These are phyloP conservation scores for Mycena polygramma DNA, from an alignment of 768 basidiomycete genomes.

Conservation along the genomic window DNA sequence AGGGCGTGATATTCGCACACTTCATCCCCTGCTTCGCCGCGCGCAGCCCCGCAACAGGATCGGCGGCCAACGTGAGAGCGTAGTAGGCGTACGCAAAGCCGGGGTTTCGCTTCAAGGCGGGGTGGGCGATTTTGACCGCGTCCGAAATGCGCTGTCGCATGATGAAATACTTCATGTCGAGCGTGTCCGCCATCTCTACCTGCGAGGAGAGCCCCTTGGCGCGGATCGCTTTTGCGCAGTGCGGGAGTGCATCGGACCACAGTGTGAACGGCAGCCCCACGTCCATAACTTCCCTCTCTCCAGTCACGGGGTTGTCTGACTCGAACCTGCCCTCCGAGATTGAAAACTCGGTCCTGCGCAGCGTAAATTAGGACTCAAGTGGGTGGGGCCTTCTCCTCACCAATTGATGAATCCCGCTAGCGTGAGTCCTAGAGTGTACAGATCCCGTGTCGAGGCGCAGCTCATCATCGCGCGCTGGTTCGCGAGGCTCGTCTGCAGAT, in stretches of 20 bases:
- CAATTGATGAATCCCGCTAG: constrained; percentile 63
- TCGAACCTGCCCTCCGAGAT: constrained; percentile 69
- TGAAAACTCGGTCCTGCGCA: constrained; percentile 66
- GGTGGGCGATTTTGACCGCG: constrained; percentile 61
- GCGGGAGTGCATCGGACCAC: constrained; percentile 72
- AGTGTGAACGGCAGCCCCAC: constrained; percentile 70
- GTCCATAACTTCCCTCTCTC: constrained; percentile 54
- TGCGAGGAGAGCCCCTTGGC: constrained; percentile 55
- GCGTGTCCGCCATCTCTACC: constrained; percentile 69
- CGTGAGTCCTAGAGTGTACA: constrained; percentile 64
- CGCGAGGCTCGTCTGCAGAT: constrained; percentile 54
- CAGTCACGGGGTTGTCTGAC: constrained; percentile 56
- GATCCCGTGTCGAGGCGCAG: constrained; percentile 59
- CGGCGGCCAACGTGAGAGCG: constrained; percentile 63
- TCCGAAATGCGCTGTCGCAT: constrained; percentile 62
- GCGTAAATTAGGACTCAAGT: constrained; percentile 2
- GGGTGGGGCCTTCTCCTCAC: not conserved
- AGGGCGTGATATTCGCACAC: constrained; percentile 65
- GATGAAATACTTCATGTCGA: constrained; percentile 73
- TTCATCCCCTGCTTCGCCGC: constrained; percentile 77
- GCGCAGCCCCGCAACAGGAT: constrained; percentile 65
- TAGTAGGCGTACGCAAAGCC: constrained; percentile 76
- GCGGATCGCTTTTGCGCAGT: constrained; percentile 70
- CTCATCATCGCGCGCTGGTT: constrained; percentile 69
- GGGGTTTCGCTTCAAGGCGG: constrained; percentile 66